These are phyloP conservation scores for Hymenoscyphus linearis DNA, from an alignment of 2,329 filamentous ascomycete species.

Conservation along the genomic window DNA sequence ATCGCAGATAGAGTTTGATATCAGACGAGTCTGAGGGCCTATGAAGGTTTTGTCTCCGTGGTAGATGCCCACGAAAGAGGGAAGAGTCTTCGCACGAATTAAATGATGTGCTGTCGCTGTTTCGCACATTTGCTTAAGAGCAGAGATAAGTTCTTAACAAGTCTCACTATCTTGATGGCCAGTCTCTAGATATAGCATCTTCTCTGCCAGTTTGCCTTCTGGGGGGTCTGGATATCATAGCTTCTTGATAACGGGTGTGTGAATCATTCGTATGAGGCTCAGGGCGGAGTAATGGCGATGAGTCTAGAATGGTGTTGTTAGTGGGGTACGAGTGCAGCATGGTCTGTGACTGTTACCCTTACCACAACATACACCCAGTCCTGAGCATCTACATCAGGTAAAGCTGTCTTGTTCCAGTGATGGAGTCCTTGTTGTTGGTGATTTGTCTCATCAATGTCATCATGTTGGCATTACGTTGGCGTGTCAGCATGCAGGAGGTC, in stretches of 20 bases:
- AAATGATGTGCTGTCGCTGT: neutral
- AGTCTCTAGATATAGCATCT: neutral
- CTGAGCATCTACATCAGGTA: too few relatives aligned
- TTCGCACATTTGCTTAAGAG: neutral
- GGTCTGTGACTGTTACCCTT: too few relatives aligned
- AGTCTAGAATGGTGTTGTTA: neutral
- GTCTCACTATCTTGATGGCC: neutral
- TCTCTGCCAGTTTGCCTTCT: neutral
- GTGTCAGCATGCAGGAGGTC: too few relatives aligned
- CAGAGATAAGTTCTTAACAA: neutral
- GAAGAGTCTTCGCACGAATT: neutral
- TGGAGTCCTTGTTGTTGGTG: too few relatives aligned
- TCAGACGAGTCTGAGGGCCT: neutral
- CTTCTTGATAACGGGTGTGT: neutral
- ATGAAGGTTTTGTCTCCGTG: neutral
- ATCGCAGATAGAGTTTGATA: neutral
- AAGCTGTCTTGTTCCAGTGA: too few relatives aligned
- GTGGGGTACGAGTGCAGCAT: neutral
- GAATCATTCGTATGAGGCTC: neutral
- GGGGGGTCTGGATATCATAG: neutral
- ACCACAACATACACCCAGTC: too few relatives aligned
- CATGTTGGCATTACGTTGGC: too few relatives aligned
- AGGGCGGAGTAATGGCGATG: neutral
- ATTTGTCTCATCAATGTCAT: too few relatives aligned
- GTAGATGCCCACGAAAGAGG: neutral